phyloP scores from a whole-genome alignment of 116 monocot genomes.

The Thalassia testudinum region DNA sequence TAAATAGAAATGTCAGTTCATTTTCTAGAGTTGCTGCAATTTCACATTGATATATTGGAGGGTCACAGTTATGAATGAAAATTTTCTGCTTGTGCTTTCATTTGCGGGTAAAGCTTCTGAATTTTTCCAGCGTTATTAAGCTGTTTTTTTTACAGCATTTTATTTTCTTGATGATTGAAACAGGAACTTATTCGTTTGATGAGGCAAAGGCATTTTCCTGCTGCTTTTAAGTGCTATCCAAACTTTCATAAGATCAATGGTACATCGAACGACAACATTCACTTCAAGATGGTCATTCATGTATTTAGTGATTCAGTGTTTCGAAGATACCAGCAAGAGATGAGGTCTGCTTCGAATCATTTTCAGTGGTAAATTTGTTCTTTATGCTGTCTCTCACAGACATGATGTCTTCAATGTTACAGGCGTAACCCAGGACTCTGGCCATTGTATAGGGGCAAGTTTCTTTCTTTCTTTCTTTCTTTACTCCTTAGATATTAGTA shows the following conservation, averaged over 20 bases:
- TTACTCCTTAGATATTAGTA: too few relatives aligned
- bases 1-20: too few relatives aligned
- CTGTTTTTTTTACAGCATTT: too few relatives aligned
- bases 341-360: conserved; percentile 40
- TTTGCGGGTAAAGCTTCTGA: too few relatives aligned
- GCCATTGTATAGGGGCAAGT: conserved; percentile 91
- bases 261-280: conserved; percentile 43
- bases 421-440: conserved; percentile 80
- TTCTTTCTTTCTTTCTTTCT: not conserved
- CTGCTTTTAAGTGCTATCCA: conserved; percentile 85
- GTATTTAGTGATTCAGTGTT: conserved; percentile 88
- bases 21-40: too few relatives aligned
- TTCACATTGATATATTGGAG: too few relatives aligned
- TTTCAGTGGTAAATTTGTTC: not conserved
- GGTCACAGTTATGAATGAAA: too few relatives aligned
- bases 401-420: conserved; percentile 5
- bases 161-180: not conserved
- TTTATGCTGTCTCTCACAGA: not conserved
- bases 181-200: conserved; percentile 96
- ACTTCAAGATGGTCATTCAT: conserved; percentile 96
- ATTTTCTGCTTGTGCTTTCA: too few relatives aligned
- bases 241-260: conserved; percentile 80
- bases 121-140: too few relatives aligned
- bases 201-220: conserved; percentile 61
- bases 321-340: conserved; percentile 90